Evolutionary conservation across 2,329 filamentous ascomycete genomes (phyloP).

Genomic region (Alternaria solani): DNA sequence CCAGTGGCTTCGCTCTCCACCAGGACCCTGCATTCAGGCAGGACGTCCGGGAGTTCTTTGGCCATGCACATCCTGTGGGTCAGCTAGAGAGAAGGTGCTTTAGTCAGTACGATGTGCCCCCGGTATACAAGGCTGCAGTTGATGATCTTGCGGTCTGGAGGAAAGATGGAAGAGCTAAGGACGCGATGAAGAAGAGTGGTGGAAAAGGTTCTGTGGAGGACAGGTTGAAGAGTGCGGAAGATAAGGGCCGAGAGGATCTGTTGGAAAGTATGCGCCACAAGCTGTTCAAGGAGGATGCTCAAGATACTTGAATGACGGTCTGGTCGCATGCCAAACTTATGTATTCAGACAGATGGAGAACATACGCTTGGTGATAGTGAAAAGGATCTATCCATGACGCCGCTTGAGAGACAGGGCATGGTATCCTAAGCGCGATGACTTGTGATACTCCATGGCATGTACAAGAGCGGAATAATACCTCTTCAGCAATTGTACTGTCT

Average conservation of each 20-base stretch:
- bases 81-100: constrained; percentile 72
- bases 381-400: too few species aligned
- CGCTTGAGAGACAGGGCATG: too few species aligned
- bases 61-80: neutral
- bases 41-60: constrained; percentile 20
- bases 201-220: neutral
- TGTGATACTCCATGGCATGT: neutral
- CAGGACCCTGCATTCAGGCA: constrained; percentile 10
- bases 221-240: neutral
- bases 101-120: neutral
- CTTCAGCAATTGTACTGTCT: neutral
- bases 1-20: constrained; percentile 71
- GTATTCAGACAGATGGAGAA: neutral
- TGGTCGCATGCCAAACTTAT: neutral
- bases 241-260: neutral
- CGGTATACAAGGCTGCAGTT: constrained; percentile 16
- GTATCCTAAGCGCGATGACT: too few species aligned
- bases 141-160: constrained; percentile 24
- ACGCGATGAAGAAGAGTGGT: neutral
- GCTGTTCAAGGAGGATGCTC: neutral
- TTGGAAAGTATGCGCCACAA: neutral
- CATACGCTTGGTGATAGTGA: neutral
- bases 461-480: neutral
- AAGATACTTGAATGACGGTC: too few species aligned
- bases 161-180: neutral